phyloP scores from a whole-genome alignment of 306 rosid genomes.

The Casuarina equisetifolia region DNA sequence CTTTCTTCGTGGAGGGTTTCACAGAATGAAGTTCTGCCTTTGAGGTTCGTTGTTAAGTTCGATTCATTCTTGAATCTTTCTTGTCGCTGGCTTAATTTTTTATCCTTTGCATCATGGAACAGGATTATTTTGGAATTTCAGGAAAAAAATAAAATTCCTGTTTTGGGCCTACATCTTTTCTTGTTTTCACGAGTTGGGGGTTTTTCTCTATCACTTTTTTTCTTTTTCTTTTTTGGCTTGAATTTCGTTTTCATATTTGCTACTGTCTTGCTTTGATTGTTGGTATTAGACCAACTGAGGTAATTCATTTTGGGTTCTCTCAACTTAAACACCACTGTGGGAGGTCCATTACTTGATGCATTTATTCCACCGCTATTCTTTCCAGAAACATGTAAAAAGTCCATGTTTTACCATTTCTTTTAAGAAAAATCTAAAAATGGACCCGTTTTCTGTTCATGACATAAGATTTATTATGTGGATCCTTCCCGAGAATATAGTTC shows the following conservation, averaged over 20 bases:
- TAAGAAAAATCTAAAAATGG: not conserved
- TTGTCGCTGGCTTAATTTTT: not conserved
- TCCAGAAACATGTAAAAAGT: too few relatives aligned
- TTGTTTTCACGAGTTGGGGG: not conserved
- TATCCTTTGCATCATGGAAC: slow-evolving; percentile 1
- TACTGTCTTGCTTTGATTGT: not conserved
- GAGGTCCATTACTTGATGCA: too few relatives aligned
- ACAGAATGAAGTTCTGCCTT: not conserved
- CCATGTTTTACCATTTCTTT: not conserved
- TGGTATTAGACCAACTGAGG: not conserved
- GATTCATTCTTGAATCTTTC: not conserved
- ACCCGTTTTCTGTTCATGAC: not conserved
- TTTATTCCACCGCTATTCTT: too few relatives aligned
- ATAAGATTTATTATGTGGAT: not conserved
- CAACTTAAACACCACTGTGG: too few relatives aligned
- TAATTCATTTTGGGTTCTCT: too few relatives aligned
- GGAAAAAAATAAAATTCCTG: not conserved
- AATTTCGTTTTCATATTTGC: not conserved
- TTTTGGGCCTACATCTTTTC: slow-evolving; percentile 11
- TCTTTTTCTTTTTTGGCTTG: not conserved
- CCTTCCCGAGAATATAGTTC: not conserved
- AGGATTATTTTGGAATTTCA: slow-evolving; percentile 3
- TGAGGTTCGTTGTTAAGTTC: not conserved
- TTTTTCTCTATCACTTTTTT: not conserved
- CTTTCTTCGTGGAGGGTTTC: too few relatives aligned